These are phyloP conservation scores for Senna tora DNA, from an alignment of 306 rosid genomes.

Conservation along the genomic window DNA sequence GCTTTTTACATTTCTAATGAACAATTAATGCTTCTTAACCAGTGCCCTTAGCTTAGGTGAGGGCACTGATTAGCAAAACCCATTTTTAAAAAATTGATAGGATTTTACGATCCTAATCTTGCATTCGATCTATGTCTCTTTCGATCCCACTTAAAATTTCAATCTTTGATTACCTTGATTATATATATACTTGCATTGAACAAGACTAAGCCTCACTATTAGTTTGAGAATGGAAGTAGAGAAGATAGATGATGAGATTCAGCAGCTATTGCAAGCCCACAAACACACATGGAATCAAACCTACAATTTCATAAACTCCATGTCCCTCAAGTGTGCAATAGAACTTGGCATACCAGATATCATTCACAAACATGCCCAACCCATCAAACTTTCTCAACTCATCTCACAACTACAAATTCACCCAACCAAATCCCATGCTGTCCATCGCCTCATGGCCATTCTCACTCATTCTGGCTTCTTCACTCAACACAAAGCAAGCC, in stretches of 20 bases:
- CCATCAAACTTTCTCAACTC: neutral
- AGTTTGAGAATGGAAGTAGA: conserved; percentile 1
- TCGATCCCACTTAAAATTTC: too few species aligned
- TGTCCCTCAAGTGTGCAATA: conserved; percentile 33
- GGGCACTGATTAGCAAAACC: too few species aligned
- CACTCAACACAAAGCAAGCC: neutral
- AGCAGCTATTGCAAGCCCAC: conserved; percentile 30
- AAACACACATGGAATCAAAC: conserved; percentile 37
- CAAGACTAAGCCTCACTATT: too few species aligned
- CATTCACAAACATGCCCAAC: conserved; percentile 5
- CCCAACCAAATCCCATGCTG: neutral
- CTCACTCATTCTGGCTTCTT: conserved; percentile 26
- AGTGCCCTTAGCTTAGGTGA: too few species aligned
- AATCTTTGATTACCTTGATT: too few species aligned
- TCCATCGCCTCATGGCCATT: conserved; percentile 1
- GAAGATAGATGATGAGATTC: neutral
- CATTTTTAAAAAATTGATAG: too few species aligned
- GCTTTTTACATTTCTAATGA: too few species aligned
- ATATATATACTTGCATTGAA: too few species aligned
- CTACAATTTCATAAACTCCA: conserved; percentile 33
- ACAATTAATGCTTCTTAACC: too few species aligned
- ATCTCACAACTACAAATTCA: neutral
- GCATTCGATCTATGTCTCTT: too few species aligned
- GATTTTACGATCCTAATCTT: too few species aligned
- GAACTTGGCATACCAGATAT: conserved; percentile 11